Evolutionary conservation across 768 basidiomycete genomes (phyloP), one percentile per base, ranked within the genome.

Genomic region (Rhodosporidiobolus sp.): DNA sequence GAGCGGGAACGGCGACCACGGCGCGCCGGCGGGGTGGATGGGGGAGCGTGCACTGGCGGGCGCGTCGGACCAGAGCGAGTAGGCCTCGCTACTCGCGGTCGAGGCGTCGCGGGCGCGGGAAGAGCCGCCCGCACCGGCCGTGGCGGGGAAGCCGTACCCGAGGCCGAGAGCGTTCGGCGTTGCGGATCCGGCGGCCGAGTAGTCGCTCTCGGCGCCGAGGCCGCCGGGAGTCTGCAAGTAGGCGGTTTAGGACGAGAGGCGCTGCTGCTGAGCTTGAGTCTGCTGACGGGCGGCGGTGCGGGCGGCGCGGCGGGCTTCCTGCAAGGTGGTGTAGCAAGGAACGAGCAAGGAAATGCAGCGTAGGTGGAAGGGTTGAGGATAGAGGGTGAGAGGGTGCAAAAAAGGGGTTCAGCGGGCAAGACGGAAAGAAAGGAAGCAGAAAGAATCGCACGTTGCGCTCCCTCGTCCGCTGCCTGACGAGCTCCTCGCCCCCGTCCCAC

Each of bases 401-500:
- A 12, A 20, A 10, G 19, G 56, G 1, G n/a, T n/a, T n/a, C n/a
- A n/a, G n/a, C n/a, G n/a, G n/a, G n/a, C n/a, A n/a, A n/a, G n/a
- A n/a, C n/a, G n/a, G n/a, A n/a, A n/a, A n/a, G n/a, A 3, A 26
- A 19, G 35, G 2, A 24, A 32, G 1, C 2, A 7, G 20, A n/a
- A 8, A 9, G 24, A 12, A 49, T 78, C 71, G 57, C 48, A 68
- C 71, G 43, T 72, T 72, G 69, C 83, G 60, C 65, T 83, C 83
- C 53, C 77, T 78, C 76, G 80, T 80, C 43, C 83, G 70, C 56
- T 79, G 72, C 61, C 80, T 72, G 60, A 84, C 81, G n/a, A 84
- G 81, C 66, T 80, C 80, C 53, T 82, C 82, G 7, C 83, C 83
- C 30, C 83, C 71, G 74, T 84, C 83, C 28, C 74, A 70, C 63